A percentile compares a stretch with the other conserved stretches of the same genome.
Evolutionary conservation across 352 stramenopile genomes (phyloP).

Genomic region (Globisporangium orthogonon): DNA sequence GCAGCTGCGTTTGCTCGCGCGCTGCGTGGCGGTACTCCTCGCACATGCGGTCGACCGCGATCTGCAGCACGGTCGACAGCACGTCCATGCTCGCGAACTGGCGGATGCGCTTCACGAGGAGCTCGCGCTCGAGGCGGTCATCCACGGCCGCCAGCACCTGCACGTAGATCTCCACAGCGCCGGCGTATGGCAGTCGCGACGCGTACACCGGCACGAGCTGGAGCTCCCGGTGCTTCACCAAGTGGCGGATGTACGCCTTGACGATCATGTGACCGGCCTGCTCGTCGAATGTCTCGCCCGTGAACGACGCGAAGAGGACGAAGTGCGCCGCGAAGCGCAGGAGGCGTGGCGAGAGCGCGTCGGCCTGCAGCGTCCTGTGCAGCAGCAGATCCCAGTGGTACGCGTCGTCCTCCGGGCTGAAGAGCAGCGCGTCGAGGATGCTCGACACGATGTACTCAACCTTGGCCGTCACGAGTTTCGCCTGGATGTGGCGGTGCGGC

Average conservation of each 20-base stretch:
- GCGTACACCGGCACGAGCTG: slow-evolving; percentile 74
- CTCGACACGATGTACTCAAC: slow-evolving; percentile 72
- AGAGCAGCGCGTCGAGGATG: slow-evolving; percentile 51
- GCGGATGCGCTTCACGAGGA: slow-evolving; percentile 60
- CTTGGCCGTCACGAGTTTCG: slow-evolving; percentile 70
- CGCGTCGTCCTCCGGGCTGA: slow-evolving; percentile 30
- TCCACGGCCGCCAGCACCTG: slow-evolving; percentile 63
- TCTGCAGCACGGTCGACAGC: slow-evolving; percentile 50
- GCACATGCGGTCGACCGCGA: slow-evolving; percentile 46
- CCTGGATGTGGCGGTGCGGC: slow-evolving; percentile 69
- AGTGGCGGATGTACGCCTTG: slow-evolving; percentile 77
- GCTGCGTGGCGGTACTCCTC: slow-evolving; percentile 23
- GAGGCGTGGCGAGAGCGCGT: slow-evolving; percentile 47
- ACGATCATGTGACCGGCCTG: slow-evolving; percentile 69
- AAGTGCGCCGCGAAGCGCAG: slow-evolving; percentile 81
- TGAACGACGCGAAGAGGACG: slow-evolving; percentile 65
- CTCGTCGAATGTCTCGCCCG: slow-evolving; percentile 58
- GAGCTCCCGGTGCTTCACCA: slow-evolving; percentile 73
- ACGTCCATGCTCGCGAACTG: slow-evolving; percentile 62
- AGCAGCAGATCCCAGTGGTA: slow-evolving; percentile 73
- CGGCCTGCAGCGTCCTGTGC: slow-evolving; percentile 26
- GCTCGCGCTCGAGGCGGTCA: slow-evolving; percentile 53
- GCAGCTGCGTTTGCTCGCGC: slow-evolving; percentile 17
- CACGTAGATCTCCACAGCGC: slow-evolving; percentile 63
- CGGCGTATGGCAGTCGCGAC: slow-evolving; percentile 48